phyloP scores from a whole-genome alignment of 768 basidiomycete species.

The Psilocybe azurescens region DNA sequence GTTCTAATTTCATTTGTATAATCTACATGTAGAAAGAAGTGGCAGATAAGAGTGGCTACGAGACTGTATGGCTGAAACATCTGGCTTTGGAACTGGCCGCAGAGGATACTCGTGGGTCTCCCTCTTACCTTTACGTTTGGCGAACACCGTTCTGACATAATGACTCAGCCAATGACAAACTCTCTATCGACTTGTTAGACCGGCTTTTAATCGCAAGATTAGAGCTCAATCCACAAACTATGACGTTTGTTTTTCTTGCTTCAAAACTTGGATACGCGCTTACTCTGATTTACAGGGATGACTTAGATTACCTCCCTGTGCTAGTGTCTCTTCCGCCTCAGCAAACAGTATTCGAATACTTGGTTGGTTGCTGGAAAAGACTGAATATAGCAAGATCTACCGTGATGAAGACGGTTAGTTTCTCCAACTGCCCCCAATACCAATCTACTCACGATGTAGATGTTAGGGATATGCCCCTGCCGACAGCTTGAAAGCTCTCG shows the following conservation, averaged over 20 bases:
- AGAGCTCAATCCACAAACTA: conserved; percentile 73
- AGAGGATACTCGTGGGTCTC: conserved; percentile 56
- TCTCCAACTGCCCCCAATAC: not conserved
- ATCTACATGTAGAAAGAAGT: conserved; percentile 49
- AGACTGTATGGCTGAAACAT: conserved; percentile 83
- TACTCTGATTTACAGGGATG: conserved; percentile 51
- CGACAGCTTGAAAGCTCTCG: conserved; percentile 64
- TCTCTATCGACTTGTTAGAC: conserved; percentile 70
- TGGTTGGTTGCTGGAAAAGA: conserved; percentile 94
- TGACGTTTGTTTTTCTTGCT: conserved; percentile 59
- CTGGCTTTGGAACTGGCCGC: conserved; percentile 70
- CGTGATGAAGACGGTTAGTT: conserved; percentile 65
- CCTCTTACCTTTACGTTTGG: not conserved
- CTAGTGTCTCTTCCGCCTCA: conserved; percentile 76
- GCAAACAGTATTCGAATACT: conserved; percentile 88
- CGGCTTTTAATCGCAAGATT: conserved; percentile 84
- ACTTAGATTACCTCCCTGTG: conserved; percentile 75
- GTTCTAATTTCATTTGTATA: conserved; percentile 4
- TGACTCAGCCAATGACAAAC: conserved; percentile 41
- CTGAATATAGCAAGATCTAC: conserved; percentile 58
- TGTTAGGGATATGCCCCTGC: conserved; percentile 62
- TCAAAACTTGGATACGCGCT: not conserved
- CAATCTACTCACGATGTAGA: not conserved
- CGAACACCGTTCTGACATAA: conserved; percentile 10
- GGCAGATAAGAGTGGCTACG: conserved; percentile 66